Base-by-base conservation (phyloP, 768 basidiomycete species). In the Suillus hirtellus region DNA sequence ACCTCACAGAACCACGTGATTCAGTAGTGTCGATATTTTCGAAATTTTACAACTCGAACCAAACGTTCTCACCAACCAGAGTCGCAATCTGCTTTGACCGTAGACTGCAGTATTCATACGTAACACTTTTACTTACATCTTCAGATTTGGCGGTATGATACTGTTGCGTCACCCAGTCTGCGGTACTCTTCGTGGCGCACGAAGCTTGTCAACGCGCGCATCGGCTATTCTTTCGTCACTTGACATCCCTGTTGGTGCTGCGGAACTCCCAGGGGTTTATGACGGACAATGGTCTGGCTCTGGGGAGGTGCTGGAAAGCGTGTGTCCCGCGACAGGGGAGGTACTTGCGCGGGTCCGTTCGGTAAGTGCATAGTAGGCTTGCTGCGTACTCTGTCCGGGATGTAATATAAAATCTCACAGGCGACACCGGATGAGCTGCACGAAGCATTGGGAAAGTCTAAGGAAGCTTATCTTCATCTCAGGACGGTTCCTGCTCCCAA, bases 281-380 rank as follows among this genome's bases (percentile, higher is more conserved):
- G 89, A 95, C 70, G 93, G 93, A 42, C 76, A 82, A 68, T 95
- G 93, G 93, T 79, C 81, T 62, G 93, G 93, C 24, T 69, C 84
- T 21, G 93, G 93, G 3, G 88, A 89, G 60, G 62, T 91, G 5
- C 70, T 91, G 19, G 78, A 84, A 67, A 92, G 90, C 59, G 71
- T 84, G 19, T 96, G 95, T 73, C 95, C 95, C 15, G 86, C 93
- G 10, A 96, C 95, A 17, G 94, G 94, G 3, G 94, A 96, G 71
- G 78, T 88, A 17, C 78, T 98, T 43, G 95, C 89, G 43, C 82
- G 82, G 61, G 86, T 96, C 53, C 84, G 80, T 61, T 86, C 88
- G 40, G 94, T 88, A 68, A 68, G 85, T 77, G 52, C n/a, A 24
- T 27, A 50, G 49, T 17, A 52, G 21, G 38, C 61, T 37, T 62